Percentiles rank a stretch among this genome's conserved stretches.
Evolutionary conservation across 495 filamentous ascomycete species (phyloP).

Genomic region (Aspergillus leporis): DNA sequence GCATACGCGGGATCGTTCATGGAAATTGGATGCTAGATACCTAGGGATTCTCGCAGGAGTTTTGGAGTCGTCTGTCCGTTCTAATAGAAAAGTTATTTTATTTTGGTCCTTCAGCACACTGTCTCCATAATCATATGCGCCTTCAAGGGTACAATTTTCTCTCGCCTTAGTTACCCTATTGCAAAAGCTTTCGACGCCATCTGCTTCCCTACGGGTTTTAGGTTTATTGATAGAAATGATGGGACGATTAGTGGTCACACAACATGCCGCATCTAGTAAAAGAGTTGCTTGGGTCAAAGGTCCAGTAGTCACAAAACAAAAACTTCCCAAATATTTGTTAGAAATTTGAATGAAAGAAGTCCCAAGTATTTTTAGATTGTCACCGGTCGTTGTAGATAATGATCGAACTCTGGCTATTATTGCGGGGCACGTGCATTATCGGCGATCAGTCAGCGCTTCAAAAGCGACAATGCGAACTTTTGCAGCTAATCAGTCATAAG

Average conservation of each 20-base stretch:
- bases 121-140: slow-evolving; percentile 1
- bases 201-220: too few species aligned
- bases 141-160: not conserved
- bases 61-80: slow-evolving; percentile 21
- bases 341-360: not conserved
- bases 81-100: slow-evolving; percentile 24
- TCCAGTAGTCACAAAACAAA: not conserved
- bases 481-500: slow-evolving; percentile 4
- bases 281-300: not conserved
- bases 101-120: slow-evolving; percentile 12
- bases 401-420: not conserved
- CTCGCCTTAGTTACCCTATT: too few species aligned
- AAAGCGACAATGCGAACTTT: slow-evolving; percentile 9
- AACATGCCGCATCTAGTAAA: not conserved
- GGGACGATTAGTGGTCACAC: not conserved
- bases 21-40: slow-evolving; percentile 20
- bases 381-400: too few species aligned
- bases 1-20: slow-evolving; percentile 17
- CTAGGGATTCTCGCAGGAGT: slow-evolving; percentile 22
- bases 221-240: not conserved
- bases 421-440: slow-evolving; percentile 19
- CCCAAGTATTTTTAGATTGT: not conserved
- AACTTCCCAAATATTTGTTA: not conserved
- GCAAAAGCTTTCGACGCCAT: too few species aligned
- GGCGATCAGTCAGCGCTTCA: slow-evolving; percentile 17